A percentile compares a stretch with the other conserved stretches of the same genome.
phyloP scores from a whole-genome alignment of 331 rosid genomes.

The Quercus lobata region DNA sequence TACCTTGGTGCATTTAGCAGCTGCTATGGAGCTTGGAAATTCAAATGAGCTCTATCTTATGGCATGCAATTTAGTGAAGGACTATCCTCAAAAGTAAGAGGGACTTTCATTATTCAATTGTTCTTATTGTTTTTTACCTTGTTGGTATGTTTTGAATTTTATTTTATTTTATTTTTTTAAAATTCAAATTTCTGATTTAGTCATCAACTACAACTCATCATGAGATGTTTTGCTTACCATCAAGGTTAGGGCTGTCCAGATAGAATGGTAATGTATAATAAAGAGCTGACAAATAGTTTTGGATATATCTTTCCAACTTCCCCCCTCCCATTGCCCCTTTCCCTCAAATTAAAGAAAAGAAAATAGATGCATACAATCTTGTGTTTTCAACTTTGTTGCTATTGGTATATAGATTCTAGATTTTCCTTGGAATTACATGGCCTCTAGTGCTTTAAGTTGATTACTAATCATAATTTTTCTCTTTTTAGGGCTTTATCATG shows the following conservation, averaged over 20 bases:
- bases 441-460: background rate
- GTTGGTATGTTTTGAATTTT: background rate
- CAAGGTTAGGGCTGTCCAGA: background rate
- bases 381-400: background rate
- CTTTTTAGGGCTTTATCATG: constrained; percentile 83
- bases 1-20: constrained; percentile 89
- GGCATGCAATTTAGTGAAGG: constrained; percentile 96
- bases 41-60: constrained; percentile 94
- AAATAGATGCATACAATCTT: background rate
- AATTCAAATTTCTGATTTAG: background rate
- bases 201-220: background rate
- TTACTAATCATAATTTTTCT: constrained; percentile 12
- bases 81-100: constrained; percentile 90
- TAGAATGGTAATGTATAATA: background rate
- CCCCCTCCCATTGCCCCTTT: background rate
- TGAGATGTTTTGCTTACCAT: background rate
- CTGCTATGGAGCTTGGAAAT: constrained; percentile 95
- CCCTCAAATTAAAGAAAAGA: background rate
- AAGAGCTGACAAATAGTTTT: background rate
- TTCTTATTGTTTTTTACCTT: background rate
- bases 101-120: constrained; percentile 2
- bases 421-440: background rate
- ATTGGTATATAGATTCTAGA: background rate
- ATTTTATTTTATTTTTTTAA: background rate
- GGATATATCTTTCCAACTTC: background rate